Evolutionary conservation across 768 basidiomycete species (phyloP), one percentile per base, ranked within the genome.

Genomic region (Tulasnella sp.): DNA sequence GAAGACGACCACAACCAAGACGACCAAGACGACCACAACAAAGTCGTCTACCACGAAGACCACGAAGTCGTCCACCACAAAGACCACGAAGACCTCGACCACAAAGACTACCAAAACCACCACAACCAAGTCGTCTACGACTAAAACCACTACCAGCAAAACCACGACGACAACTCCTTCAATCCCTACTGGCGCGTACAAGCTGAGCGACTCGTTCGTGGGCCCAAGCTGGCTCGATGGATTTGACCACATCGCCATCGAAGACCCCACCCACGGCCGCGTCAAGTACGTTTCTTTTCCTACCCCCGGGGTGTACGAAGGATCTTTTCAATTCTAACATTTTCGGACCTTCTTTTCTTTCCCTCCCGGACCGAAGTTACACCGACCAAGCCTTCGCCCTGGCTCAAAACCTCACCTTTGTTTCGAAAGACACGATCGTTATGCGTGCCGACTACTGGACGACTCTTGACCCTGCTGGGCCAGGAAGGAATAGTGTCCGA

Each of bases 191-290:
- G 40, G 46, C 2, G 73, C 76, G 3, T 82, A 82, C 78, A 68
- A 39, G n/a, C 71, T 82, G 52, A 73, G 72, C 38, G 82, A 82
- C 77, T 39, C 68, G 1, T 82, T 80, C 80, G 75, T 82, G 52
- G 82, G 82, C 34, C 39, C 44, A 6, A 38, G 42, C 52, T 82
- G 81, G 77, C 52, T 82, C 3, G 62, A 48, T 39, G 82, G 81
- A n/a, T 82, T 82, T 74, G 74, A 77, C 52, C 78, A 79, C 52
- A 62, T 80, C 31, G 76, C 80, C 2, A 79, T 79, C 46, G 68
- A 58, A 34, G 82, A 82, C 73, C 82, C 82, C n/a, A 82, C 82
- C 3, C 79, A 82, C 40, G 82, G 82, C 0, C 74, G 82, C 31
- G 82, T 82, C 68, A 81, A 81, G 81, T 82, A 44, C 38, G 81